Base-by-base conservation (phyloP, 441 rosid species). In the Hura crepitans region DNA sequence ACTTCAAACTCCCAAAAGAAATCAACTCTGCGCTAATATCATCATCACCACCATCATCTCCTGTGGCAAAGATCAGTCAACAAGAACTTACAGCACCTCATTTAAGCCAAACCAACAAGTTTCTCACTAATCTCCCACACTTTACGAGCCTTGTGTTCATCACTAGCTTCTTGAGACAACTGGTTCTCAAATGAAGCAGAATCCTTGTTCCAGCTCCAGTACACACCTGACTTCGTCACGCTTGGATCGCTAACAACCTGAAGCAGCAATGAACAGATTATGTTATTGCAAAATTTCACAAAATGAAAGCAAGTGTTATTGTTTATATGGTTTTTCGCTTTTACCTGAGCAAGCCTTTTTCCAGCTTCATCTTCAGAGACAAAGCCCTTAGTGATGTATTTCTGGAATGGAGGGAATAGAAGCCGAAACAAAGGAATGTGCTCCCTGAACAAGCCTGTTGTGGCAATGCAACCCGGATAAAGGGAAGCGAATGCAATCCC, bases 201-300 rank as follows among this genome's bases (percentile, higher is more conserved):
- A 68, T 69, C 72, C 75, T 87, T 85, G 82, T 87, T 87, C 91
- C 89, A 87, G 82, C 87, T 87, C 91, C 91, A 87, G 80, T 87
- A 85, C 1, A 83, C 91, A 35, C 89, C 86, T 0, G 89, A 87
- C 59, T 87, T 87, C 13, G 87, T 81, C 85, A 87, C 69, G 81
- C 89, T 87, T 13, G 89, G 89, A 10, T 85, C 89, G 25, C 86
- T 78, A 20, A 83, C 91, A 46, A 87, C 91, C 90, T 86, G 43
- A 62, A 35, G 33, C 68, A 49, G 72, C 66, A 69, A 77, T 45
- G 63, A 62, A 39, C 18, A 22, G 5, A 10, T 45, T 8, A 47
- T 23, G 61, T 59, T 15, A 55, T 17, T 43, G 46, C 45, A 25
- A 2, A 10, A 31, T 66, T n/a, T 10, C 50, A 30, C 15, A 35